Conservation (phyloP, 2,329 filamentous ascomycete genomes). For the Penicillium sp. region DNA sequence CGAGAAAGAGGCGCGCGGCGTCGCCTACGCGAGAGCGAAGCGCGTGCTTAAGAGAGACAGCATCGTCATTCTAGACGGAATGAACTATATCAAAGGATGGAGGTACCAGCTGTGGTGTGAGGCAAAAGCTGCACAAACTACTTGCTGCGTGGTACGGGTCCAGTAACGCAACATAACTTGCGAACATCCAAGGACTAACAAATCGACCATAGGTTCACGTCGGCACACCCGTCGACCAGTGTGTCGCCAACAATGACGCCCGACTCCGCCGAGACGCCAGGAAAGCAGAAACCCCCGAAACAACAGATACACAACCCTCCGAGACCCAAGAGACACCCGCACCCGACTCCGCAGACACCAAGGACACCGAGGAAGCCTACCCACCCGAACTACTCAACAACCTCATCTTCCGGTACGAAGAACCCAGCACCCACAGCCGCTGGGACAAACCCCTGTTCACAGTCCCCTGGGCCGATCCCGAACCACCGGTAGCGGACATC, state of each 20-base stretch:
- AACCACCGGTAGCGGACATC: slow-evolving; percentile 56
- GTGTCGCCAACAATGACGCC: slow-evolving; percentile 52
- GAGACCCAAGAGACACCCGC: background rate
- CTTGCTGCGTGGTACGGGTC: slow-evolving; percentile 57
- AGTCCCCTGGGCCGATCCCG: slow-evolving; percentile 54
- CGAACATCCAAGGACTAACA: background rate
- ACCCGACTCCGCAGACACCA: slow-evolving; percentile 3
- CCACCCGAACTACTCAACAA: slow-evolving; percentile 58
- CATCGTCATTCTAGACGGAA: slow-evolving; percentile 60
- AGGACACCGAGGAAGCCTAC: slow-evolving; percentile 43
- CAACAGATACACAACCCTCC: slow-evolving; percentile 1
- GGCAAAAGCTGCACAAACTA: slow-evolving; percentile 59
- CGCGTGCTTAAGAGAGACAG: slow-evolving; percentile 54
- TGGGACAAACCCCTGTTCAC: slow-evolving; percentile 66
- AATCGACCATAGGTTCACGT: slow-evolving; percentile 50
- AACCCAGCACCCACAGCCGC: slow-evolving; percentile 62
- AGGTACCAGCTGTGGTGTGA: slow-evolving; percentile 66
- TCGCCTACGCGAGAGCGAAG: slow-evolving; percentile 60
- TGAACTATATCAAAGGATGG: slow-evolving; percentile 68
- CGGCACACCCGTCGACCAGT: slow-evolving; percentile 54
- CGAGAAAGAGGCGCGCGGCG: slow-evolving; percentile 62
- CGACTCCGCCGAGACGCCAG: slow-evolving; percentile 26
- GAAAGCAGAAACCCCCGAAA: background rate
- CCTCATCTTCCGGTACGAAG: slow-evolving; percentile 63
- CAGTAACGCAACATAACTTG: background rate